Base-by-base conservation (phyloP, 140 eudicot species). In the Senecio squalidus region DNA sequence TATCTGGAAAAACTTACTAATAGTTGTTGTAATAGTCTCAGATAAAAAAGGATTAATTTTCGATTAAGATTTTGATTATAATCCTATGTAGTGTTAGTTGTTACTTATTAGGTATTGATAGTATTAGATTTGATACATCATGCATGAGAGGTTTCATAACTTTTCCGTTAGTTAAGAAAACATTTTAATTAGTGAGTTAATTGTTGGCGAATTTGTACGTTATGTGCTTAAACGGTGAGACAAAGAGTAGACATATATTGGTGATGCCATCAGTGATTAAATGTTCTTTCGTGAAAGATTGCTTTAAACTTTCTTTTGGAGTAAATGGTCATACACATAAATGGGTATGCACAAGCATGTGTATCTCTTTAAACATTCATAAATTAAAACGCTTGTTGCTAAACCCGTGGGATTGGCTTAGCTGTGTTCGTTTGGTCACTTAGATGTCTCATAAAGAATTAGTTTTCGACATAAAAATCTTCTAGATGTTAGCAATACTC, bases 201-300 rank as follows among this genome's bases (percentile, higher is more conserved):
- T 50, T 13, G 24, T 11, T 13, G 16, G 57, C 10, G 9, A 8
- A 36, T 50, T 20, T 24, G 31, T 50, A 13, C 24, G 21, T 50
- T 50, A 16, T 16, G 8, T 50, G 57, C 25, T 50, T 50, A 23
- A 50, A 50, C 25, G 57, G 33, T 25, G 57, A 50, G 31, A 50
- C 57, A 50, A 50, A 25, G 33, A 34, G 41, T 36, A n/a, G 41
- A 36, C 41, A 36, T 36, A 36, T n/a, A 36, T 36, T 1, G n/a
- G 41, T 34, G 41, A 9, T 34, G 13, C 9, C n/a, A 9, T 34
- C 17, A 48, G 27, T 5, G 16, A 48, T 22, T 9, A 3, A n/a
- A 48, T 22, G 28, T 21, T 8, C 50, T 48, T 48, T 47, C n/a
- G 20, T 20, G 16, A 48, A 48, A 48, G 26, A 48, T 7, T 48